Evolutionary conservation across 331 rosid species (phyloP).

Genomic region (Cydonia oblonga): DNA sequence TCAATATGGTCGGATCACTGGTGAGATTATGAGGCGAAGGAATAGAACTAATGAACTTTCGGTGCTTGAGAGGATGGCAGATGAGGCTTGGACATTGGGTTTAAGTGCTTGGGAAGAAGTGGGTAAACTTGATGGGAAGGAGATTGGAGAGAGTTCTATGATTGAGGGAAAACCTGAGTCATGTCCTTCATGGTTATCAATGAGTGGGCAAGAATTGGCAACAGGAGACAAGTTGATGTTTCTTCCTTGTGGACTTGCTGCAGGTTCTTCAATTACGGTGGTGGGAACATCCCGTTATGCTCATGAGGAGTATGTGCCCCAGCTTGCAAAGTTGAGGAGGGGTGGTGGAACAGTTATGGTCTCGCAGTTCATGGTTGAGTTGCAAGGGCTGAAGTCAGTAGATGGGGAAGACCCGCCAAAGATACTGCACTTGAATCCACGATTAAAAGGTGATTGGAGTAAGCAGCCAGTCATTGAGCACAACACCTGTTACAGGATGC

Average conservation of each 20-base stretch:
- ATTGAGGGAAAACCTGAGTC: slow-evolving; percentile 56
- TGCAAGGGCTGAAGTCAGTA: slow-evolving; percentile 87
- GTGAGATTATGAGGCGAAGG: slow-evolving; percentile 36
- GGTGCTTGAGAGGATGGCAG: slow-evolving; percentile 81
- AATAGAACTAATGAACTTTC: slow-evolving; percentile 49
- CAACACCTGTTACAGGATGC: slow-evolving; percentile 96
- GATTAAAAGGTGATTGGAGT: slow-evolving; percentile 90
- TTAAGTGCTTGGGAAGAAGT: slow-evolving; percentile 78
- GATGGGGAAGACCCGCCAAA: slow-evolving; percentile 99
- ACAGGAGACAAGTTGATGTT: slow-evolving; percentile 70
- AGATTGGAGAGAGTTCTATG: slow-evolving; percentile 36
- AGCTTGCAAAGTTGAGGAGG: slow-evolving; percentile 38
- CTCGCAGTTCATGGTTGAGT: slow-evolving; percentile 88
- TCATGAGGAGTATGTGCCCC: slow-evolving; percentile 70
- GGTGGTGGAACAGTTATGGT: slow-evolving; percentile 53
- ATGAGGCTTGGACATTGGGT: slow-evolving; percentile 95
- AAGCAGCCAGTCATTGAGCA: slow-evolving; percentile 78
- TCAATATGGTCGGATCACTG: slow-evolving; percentile 67
- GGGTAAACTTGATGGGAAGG: slow-evolving; percentile 37
- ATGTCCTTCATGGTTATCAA: slow-evolving; percentile 91
- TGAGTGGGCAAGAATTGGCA: slow-evolving; percentile 52
- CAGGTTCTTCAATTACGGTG: slow-evolving; percentile 87
- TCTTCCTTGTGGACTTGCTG: slow-evolving; percentile 98
- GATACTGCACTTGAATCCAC: slow-evolving; percentile 88
- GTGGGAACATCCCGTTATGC: slow-evolving; percentile 82